Evolutionary conservation across 345 rosid genomes (phyloP).

Genomic region (Euphorbia lathyris): DNA sequence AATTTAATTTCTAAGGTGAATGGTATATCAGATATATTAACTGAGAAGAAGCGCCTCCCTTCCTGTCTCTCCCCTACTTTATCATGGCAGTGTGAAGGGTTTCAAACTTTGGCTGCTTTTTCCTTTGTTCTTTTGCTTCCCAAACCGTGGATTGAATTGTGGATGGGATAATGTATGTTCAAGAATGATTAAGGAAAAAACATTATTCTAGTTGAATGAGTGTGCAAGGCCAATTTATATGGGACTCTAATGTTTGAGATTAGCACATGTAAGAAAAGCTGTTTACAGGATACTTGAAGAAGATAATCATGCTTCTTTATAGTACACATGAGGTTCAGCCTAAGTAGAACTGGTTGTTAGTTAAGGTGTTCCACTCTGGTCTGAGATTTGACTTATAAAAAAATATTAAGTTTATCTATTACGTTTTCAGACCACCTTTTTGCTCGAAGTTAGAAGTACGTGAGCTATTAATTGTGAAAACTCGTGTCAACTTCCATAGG

Average conservation of each 20-base stretch:
- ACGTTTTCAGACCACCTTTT: neutral
- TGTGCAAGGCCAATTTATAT: neutral
- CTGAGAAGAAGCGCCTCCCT: neutral
- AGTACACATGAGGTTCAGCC: slow-evolving; percentile 1
- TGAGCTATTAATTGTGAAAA: neutral
- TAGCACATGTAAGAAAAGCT: neutral
- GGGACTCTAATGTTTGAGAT: neutral
- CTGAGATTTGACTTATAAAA: neutral
- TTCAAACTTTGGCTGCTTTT: neutral
- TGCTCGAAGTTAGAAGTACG: neutral
- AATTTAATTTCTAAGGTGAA: neutral
- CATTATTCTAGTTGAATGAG: no score
- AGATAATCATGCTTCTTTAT: no score
- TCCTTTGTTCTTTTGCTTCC: neutral
- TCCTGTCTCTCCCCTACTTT: neutral
- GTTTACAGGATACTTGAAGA: neutral
- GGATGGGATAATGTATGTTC: neutral
- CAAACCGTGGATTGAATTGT: neutral
- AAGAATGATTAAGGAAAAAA: neutral
- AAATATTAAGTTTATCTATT: neutral
- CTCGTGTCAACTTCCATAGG: neutral
- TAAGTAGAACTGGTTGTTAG: neutral
- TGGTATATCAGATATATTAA: neutral
- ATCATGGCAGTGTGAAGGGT: neutral
- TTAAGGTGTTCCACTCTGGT: neutral